Percentiles rank a stretch among this genome's conserved stretches.
These are phyloP conservation scores for Apostasia ramifera DNA, from an alignment of 106 monocot genomes.

Conservation along the genomic window DNA sequence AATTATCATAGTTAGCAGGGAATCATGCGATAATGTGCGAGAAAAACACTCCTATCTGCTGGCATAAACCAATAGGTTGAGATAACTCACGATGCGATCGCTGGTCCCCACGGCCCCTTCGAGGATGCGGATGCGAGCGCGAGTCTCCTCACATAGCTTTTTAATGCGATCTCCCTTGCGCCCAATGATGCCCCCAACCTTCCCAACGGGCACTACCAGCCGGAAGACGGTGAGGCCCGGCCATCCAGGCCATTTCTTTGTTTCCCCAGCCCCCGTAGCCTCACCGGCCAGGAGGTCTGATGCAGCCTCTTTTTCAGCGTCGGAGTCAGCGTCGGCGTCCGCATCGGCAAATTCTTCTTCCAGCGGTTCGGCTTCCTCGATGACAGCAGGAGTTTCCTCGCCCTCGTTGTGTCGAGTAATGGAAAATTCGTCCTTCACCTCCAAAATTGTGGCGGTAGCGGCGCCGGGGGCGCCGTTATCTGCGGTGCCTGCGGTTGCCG, in stretches of 20 bases:
- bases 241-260: slow-evolving; percentile 89
- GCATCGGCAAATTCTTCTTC: slow-evolving; percentile 1
- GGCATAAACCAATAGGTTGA: neutral
- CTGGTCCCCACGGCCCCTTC: slow-evolving; percentile 53
- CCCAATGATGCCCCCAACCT: slow-evolving; percentile 86
- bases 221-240: slow-evolving; percentile 74
- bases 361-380: neutral
- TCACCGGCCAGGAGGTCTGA: slow-evolving; percentile 2
- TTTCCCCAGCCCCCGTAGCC: slow-evolving; percentile 7
- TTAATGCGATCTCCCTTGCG: slow-evolving; percentile 79
- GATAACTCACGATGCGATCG: slow-evolving; percentile 70
- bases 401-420: neutral
- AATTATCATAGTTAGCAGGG: too few relatives aligned
- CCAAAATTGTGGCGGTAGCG: neutral
- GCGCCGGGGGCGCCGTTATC: neutral
- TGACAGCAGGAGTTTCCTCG: neutral
- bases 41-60: too few relatives aligned
- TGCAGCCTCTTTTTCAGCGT: too few relatives aligned
- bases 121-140: slow-evolving; percentile 60
- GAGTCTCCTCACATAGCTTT: slow-evolving; percentile 84
- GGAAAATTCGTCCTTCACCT: neutral
- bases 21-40: too few relatives aligned
- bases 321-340: neutral
- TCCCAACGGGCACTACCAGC: slow-evolving; percentile 61
- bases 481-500: neutral